phyloP scores from a whole-genome alignment of 768 basidiomycete genomes.

The Rhizopogon rudus region DNA sequence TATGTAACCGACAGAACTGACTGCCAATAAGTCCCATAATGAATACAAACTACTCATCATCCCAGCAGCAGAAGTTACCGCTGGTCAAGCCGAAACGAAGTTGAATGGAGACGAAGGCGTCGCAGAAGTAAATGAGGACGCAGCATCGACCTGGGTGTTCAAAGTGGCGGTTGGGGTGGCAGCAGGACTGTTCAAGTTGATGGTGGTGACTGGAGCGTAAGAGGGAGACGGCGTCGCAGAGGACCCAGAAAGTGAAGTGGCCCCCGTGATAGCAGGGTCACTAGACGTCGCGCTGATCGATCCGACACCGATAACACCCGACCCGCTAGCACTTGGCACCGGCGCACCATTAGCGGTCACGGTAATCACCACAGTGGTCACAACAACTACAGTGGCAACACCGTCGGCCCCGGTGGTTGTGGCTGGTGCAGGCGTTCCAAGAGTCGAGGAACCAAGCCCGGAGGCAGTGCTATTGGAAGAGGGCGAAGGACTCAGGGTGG shows the following conservation, averaged over 20 bases:
- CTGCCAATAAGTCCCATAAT: not conserved
- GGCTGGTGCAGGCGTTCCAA: not conserved
- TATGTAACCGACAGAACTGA: not conserved
- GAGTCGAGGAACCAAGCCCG: not conserved
- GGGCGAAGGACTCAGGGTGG: not conserved
- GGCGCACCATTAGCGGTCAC: not conserved
- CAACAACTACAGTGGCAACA: constrained; percentile 3
- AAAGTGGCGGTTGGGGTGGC: not conserved
- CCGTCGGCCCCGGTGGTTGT: not conserved
- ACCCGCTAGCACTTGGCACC: not conserved
- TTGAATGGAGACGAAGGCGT: not conserved
- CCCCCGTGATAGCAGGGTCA: not conserved
- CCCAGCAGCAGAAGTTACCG: not conserved
- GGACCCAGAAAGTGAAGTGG: not conserved
- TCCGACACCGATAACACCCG: not conserved
- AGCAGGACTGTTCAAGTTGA: constrained; percentile 6
- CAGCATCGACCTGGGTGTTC: not conserved
- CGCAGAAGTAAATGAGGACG: not conserved
- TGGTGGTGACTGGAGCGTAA: constrained; percentile 1
- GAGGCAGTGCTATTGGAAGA: not conserved
- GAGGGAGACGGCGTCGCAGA: not conserved
- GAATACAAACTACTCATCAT: not conserved
- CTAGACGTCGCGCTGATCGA: not conserved
- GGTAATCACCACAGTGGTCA: constrained; percentile 6
- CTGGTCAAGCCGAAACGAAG: not conserved